Evolutionary conservation across 257 asterid species (phyloP), one percentile per base, ranked within the genome.

Genomic region (Mentha longifolia): DNA sequence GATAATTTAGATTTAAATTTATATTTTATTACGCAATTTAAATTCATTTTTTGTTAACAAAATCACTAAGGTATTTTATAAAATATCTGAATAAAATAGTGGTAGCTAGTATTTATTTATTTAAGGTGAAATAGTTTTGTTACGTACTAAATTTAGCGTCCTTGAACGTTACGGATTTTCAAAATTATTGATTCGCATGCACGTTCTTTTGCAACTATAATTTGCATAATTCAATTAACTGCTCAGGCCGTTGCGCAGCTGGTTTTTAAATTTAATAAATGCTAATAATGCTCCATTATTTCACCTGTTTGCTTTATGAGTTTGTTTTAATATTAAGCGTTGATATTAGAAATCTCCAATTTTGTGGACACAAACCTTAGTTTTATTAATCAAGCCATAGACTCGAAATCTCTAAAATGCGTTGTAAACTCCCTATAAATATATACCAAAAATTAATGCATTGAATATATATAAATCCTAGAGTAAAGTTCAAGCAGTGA

Each of bases 231-330:
- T 45, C 5, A 56, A 43, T 57, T n/a, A 56, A 65, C 8, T 70
- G 43, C n/a, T 9, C 3, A 30, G 31, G 9, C 66, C 67, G 74
- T 57, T 57, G 56, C 22, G 31, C 41, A 57, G 33, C 67, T n/a
- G 9, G 42, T n/a, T 12, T 42, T 69, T 9, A 58, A 30, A 28
- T 8, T 8, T 30, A 58, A 13, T 69, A 42, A 69, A 56, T 56
- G 57, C 74, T n/a, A 57, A 45, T 42, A 57, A 56, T 42, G 17
- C 13, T 42, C 45, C 55, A 69, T 20, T 56, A 69, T 69, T 57
- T 46, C 5, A 25, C 30, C 25, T n/a, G 7, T 10, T 69, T 22
- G 31, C 35, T 22, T 57, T 57, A 25, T 22, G 8, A 0, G 4
- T 6, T 12, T 7, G 14, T 37, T 54, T 19, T 19, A 68, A 17